Percentiles rank a stretch among this genome's conserved stretches.
phyloP scores from a whole-genome alignment of 345 rosid species.

The Conringia planisiliqua region DNA sequence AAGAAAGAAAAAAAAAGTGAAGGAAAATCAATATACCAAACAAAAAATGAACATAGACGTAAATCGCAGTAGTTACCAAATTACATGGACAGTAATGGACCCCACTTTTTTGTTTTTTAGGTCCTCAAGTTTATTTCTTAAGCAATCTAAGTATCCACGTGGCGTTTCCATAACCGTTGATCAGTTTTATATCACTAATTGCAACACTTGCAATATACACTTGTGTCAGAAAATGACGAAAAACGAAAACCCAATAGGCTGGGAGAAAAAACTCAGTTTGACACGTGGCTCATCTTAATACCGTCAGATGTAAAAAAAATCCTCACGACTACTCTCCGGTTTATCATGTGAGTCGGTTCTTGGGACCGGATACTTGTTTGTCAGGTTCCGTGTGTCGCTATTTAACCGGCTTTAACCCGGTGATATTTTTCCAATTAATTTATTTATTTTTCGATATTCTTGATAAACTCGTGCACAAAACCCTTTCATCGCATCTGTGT shows the following conservation, averaged over 20 bases:
- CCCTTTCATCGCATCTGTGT: not conserved
- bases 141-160: not conserved
- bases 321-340: slow-evolving; percentile 7
- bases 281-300: slow-evolving; percentile 3
- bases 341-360: slow-evolving; percentile 25
- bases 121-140: not conserved
- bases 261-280: not conserved
- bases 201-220: not conserved
- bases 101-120: not conserved
- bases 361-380: slow-evolving; percentile 18
- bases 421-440: not conserved
- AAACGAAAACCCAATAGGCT: slow-evolving; percentile 17
- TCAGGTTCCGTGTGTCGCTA: not conserved
- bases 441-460: not conserved
- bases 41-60: slow-evolving; percentile 22
- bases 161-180: slow-evolving; percentile 13
- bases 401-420: slow-evolving; percentile 16
- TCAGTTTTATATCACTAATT: not conserved
- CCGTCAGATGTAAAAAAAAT: slow-evolving; percentile 25
- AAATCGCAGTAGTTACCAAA: slow-evolving; percentile 6
- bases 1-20: too few relatives aligned
- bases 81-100: not conserved
- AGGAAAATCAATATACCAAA: not conserved
- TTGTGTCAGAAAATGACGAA: slow-evolving; percentile 18
- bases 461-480: slow-evolving; percentile 19